phyloP scores from a whole-genome alignment of 1,284 basidiomycete genomes.

The Ceratobasidium sp. region DNA sequence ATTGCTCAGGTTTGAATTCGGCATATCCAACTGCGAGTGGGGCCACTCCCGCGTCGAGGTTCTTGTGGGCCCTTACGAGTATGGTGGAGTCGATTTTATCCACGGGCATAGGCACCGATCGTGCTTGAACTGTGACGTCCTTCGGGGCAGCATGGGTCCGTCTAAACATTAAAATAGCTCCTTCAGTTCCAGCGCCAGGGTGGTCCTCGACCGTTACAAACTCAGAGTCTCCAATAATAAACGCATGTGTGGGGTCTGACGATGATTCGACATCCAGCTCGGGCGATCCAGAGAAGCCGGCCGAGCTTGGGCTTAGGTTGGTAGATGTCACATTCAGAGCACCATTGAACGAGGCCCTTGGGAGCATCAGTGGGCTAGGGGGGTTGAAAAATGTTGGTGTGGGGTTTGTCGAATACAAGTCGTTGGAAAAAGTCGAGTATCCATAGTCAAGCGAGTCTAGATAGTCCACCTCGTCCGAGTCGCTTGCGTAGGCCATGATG shows the following conservation, averaged over 20 bases:
- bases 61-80: too few relatives aligned
- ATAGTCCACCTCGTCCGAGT: too few relatives aligned
- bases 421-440: too few relatives aligned
- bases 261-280: not conserved
- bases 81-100: too few relatives aligned
- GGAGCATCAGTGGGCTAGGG: not conserved
- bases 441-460: too few relatives aligned
- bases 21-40: too few relatives aligned
- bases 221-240: not conserved
- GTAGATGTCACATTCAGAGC: not conserved
- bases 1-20: too few relatives aligned
- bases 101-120: too few relatives aligned
- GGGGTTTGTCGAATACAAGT: too few relatives aligned
- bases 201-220: not conserved
- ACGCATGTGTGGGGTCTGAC: not conserved
- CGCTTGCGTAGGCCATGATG: too few relatives aligned
- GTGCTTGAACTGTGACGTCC: not conserved
- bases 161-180: not conserved
- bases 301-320: not conserved
- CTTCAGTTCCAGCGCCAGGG: not conserved
- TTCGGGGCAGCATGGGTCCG: not conserved
- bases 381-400: not conserved
- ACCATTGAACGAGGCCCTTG: not conserved
- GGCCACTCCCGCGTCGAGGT: too few relatives aligned
- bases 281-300: not conserved